Evolutionary conservation across 805 yeast genomes (phyloP).

Genomic region (Candida taoyuanica): DNA sequence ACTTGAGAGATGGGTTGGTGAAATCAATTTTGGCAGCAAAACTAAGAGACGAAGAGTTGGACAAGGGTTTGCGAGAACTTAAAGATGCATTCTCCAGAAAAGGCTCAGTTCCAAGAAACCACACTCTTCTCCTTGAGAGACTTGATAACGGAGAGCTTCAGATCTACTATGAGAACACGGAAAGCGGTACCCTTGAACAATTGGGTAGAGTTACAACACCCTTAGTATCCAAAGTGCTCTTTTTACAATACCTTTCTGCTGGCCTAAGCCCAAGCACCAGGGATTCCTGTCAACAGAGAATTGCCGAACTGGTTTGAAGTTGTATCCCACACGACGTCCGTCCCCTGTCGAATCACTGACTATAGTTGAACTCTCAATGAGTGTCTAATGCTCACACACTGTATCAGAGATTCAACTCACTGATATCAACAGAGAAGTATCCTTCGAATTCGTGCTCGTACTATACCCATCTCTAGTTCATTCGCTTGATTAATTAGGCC

Average conservation of each 20-base stretch:
- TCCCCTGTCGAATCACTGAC: no score
- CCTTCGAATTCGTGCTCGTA: no score
- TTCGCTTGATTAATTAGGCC: no score
- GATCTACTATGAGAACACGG: conserved; percentile 38
- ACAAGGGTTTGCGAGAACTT: conserved; percentile 64
- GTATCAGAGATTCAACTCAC: no score
- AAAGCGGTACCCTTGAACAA: conserved; percentile 29
- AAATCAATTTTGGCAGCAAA: conserved; percentile 71
- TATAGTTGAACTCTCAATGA: no score
- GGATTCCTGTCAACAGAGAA: conserved; percentile 37
- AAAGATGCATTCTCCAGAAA: conserved; percentile 56
- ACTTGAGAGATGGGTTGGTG: conserved; percentile 83
- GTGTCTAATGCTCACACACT: no score
- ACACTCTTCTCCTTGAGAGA: conserved; percentile 57
- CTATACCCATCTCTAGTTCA: no score
- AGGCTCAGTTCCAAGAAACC: conserved; percentile 73
- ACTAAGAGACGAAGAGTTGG: conserved; percentile 40
- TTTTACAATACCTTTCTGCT: conserved; percentile 74
- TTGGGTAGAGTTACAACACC: conserved; percentile 66
- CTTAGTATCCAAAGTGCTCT: conserved; percentile 57
- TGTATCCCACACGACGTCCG: no score
- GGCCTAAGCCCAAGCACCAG: conserved; percentile 60
- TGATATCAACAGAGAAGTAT: no score
- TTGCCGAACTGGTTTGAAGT: conserved; percentile 25
- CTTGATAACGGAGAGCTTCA: conserved; percentile 42